A percentile compares a stretch with the other conserved stretches of the same genome.
These are phyloP conservation scores for Begonia loranthoides DNA, from an alignment of 306 rosid species.

Conservation along the genomic window DNA sequence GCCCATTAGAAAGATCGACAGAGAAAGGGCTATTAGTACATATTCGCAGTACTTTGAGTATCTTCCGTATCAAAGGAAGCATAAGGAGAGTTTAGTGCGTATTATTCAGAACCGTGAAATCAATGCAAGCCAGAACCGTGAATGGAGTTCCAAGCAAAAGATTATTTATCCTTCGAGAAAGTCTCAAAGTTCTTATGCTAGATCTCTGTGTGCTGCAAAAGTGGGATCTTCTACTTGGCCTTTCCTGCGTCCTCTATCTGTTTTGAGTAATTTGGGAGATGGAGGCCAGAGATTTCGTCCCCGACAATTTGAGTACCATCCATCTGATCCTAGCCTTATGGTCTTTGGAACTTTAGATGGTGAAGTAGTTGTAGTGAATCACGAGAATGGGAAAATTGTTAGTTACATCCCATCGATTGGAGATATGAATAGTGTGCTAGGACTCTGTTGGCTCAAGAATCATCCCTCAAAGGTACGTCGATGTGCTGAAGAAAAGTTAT, in stretches of 20 bases:
- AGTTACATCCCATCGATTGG: slow-evolving; percentile 70
- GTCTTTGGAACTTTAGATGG: slow-evolving; percentile 85
- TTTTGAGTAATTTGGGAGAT: slow-evolving; percentile 30
- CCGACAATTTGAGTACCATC: slow-evolving; percentile 85
- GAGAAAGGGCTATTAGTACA: slow-evolving; percentile 42
- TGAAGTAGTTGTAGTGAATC: slow-evolving; percentile 69
- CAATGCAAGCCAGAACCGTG: slow-evolving; percentile 31
- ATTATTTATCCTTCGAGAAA: slow-evolving; percentile 27
- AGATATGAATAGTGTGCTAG: slow-evolving; percentile 71
- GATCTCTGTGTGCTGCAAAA: slow-evolving; percentile 72
- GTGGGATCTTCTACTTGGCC: slow-evolving; percentile 81
- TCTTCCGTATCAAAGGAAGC: slow-evolving; percentile 54
- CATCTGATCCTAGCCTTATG: slow-evolving; percentile 63
- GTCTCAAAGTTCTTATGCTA: slow-evolving; percentile 42
- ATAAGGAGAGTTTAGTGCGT: slow-evolving; percentile 48
- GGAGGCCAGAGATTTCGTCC: slow-evolving; percentile 52
- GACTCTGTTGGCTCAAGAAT: slow-evolving; percentile 84
- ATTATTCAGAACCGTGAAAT: slow-evolving; percentile 57
- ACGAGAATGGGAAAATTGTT: slow-evolving; percentile 50
- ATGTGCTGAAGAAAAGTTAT: too few relatives aligned
- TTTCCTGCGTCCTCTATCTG: slow-evolving; percentile 45
- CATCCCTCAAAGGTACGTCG: slow-evolving; percentile 65
- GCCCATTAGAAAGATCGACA: slow-evolving; percentile 41
- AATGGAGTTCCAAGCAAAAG: slow-evolving; percentile 18
- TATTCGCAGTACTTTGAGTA: slow-evolving; percentile 48